phyloP scores from a whole-genome alignment of 257 asterid genomes.

The Fraxinus quadrangulata region DNA sequence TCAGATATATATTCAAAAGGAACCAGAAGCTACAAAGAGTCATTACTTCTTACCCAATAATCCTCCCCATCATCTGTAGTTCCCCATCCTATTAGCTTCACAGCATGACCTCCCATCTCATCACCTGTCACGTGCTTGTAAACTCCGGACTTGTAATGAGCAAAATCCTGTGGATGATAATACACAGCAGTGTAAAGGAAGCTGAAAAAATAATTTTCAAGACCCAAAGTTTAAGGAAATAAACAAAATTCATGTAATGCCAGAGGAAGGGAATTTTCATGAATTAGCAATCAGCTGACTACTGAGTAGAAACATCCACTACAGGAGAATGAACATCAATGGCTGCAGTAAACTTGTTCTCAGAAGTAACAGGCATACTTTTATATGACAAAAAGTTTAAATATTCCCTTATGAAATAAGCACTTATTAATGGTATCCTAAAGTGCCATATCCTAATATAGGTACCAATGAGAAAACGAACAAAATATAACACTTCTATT shows the following conservation, averaged over 20 bases:
- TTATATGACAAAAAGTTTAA: neutral
- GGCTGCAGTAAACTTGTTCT: neutral
- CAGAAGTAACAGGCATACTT: neutral
- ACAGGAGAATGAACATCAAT: neutral
- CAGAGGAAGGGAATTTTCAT: neutral
- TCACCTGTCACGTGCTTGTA: constrained; percentile 76
- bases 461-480: constrained; percentile 15
- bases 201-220: neutral
- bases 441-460: neutral
- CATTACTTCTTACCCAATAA: constrained; percentile 64
- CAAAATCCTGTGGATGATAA: constrained; percentile 66
- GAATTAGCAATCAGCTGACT: neutral
- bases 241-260: neutral
- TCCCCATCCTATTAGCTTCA: constrained; percentile 97
- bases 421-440: neutral
- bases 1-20: constrained; percentile 10
- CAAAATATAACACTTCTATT: neutral
- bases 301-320: neutral
- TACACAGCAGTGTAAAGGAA: neutral
- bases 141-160: constrained; percentile 90
- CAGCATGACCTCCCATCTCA: constrained; percentile 90
- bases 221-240: constrained; percentile 2
- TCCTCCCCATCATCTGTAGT: constrained; percentile 77
- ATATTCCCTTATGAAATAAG: neutral
- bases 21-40: constrained; percentile 21